Evolutionary conservation across 257 asterid species (phyloP).

Genomic region (Paraleonurus japonicus): DNA sequence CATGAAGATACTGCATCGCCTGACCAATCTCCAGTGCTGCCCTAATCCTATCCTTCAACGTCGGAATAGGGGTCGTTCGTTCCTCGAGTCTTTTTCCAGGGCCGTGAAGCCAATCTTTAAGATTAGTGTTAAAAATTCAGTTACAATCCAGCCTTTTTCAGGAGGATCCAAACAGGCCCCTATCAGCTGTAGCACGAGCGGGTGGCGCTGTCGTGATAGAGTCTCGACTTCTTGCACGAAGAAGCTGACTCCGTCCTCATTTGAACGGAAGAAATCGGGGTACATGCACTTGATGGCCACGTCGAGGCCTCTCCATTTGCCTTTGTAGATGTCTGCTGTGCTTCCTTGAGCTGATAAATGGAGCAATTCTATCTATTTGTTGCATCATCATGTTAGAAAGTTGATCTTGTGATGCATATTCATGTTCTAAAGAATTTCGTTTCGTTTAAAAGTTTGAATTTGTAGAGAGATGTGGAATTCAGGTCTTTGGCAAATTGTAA

Average conservation of each 20-base stretch:
- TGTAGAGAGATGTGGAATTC: too few relatives aligned
- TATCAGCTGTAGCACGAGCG: conserved; percentile 64
- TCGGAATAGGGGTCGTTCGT: conserved; percentile 46
- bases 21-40: conserved; percentile 68
- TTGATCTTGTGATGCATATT: too few relatives aligned
- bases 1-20: conserved; percentile 85
- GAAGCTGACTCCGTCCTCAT: conserved; percentile 54
- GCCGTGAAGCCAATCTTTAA: conserved; percentile 74
- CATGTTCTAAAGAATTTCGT: too few relatives aligned
- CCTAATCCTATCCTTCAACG: conserved; percentile 46
- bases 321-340: conserved; percentile 66
- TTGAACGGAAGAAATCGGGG: conserved; percentile 60
- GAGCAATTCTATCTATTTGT: conserved; percentile 49
- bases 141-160: conserved; percentile 61
- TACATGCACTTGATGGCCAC: conserved; percentile 71
- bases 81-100: conserved; percentile 53
- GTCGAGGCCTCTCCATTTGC: conserved; percentile 67
- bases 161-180: conserved; percentile 76
- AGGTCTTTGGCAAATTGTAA: too few relatives aligned
- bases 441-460: too few relatives aligned
- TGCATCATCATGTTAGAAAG: neutral
- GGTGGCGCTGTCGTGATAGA: conserved; percentile 66
- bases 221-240: conserved; percentile 76
- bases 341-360: conserved; percentile 63
- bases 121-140: conserved; percentile 50